A percentile compares a stretch with the other conserved stretches of the same genome.
These are phyloP conservation scores for Penicillium decumbens DNA, from an alignment of 2,329 filamentous ascomycete species.

Conservation along the genomic window DNA sequence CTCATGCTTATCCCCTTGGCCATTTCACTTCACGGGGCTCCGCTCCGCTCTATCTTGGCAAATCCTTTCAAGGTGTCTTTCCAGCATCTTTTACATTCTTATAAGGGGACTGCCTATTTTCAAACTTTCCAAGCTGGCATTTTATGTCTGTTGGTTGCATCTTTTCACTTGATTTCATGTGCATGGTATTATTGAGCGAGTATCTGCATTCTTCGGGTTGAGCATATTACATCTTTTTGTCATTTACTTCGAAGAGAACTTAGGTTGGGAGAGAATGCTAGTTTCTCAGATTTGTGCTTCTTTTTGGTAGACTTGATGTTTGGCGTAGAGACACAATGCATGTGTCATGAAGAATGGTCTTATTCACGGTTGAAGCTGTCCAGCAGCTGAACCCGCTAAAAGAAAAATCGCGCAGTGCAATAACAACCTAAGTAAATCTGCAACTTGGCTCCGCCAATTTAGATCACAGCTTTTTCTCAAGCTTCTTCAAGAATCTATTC, in stretches of 20 bases:
- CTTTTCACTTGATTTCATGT: constrained; percentile 9
- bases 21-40: constrained; percentile 2
- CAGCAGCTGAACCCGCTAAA: neutral
- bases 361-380: neutral
- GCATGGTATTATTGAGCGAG: constrained; percentile 20
- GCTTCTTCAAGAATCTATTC: constrained; percentile 44
- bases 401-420: neutral
- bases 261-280: constrained; percentile 6
- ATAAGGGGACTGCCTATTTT: neutral
- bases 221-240: constrained; percentile 16
- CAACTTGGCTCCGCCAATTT: neutral
- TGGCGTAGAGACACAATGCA: neutral
- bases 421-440: neutral
- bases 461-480: constrained; percentile 40
- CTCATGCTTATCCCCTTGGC: constrained; percentile 15
- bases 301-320: neutral
- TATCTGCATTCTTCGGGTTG: constrained; percentile 20
- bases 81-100: neutral
- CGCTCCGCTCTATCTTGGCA: neutral
- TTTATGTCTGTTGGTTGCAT: constrained; percentile 1
- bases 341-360: neutral
- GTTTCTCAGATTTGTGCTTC: neutral
- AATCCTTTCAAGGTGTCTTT: neutral
- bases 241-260: constrained; percentile 4
- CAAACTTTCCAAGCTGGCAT: neutral